These are phyloP conservation scores for Articulospora tetracladia DNA, from an alignment of 495 filamentous ascomycete species.

Conservation along the genomic window DNA sequence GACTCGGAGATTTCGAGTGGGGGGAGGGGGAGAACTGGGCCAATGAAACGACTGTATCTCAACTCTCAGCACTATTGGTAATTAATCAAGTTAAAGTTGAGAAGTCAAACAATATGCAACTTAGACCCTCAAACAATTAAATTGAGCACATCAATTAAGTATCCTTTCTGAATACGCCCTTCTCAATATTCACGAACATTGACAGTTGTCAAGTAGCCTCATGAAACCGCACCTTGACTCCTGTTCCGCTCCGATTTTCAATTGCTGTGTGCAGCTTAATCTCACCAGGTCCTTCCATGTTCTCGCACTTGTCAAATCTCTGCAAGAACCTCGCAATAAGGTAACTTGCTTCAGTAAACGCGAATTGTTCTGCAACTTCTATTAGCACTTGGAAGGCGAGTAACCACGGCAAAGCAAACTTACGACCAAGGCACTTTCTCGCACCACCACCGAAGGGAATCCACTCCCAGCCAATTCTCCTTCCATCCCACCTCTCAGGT, in stretches of 20 bases:
- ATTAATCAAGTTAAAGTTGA: too few relatives aligned
- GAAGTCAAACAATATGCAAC: background rate
- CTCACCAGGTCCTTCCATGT: slow-evolving; percentile 29
- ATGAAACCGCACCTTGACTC: slow-evolving; percentile 36
- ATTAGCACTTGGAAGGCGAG: slow-evolving; percentile 3
- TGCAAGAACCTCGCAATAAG: slow-evolving; percentile 41
- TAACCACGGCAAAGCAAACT: slow-evolving; percentile 25
- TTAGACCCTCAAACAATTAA: background rate
- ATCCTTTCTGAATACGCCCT: too few relatives aligned
- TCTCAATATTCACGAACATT: too few relatives aligned
- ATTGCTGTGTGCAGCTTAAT: slow-evolving; percentile 41
- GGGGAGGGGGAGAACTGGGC: too few relatives aligned
- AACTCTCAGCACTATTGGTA: too few relatives aligned
- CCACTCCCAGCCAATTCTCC: slow-evolving; percentile 20
- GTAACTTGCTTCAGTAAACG: slow-evolving; percentile 38
- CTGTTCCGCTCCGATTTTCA: slow-evolving; percentile 43
- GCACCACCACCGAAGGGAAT: slow-evolving; percentile 18
- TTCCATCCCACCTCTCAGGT: slow-evolving; percentile 22
- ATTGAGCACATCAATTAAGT: background rate
- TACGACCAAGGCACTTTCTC: slow-evolving; percentile 27
- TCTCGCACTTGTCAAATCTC: slow-evolving; percentile 37
- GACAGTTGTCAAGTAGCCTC: slow-evolving; percentile 18
- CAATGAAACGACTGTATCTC: too few relatives aligned
- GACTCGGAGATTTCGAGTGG: too few relatives aligned
- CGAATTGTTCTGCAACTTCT: slow-evolving; percentile 35